Conservation (phyloP, 2,329 filamentous ascomycete species). For the Xylariales sp. region DNA sequence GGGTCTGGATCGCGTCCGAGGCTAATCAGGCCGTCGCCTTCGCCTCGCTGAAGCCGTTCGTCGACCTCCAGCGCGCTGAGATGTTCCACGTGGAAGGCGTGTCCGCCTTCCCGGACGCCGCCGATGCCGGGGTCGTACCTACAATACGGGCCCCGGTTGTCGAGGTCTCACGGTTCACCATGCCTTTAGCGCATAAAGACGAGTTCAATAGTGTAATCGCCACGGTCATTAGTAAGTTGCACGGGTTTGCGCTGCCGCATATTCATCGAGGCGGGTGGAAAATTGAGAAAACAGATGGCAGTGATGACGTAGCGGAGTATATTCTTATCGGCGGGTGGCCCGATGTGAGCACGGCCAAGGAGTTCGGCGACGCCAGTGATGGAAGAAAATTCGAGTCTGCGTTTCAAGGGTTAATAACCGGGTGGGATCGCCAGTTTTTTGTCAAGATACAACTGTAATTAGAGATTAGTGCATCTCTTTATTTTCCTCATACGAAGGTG, state of each 20-base stretch:
- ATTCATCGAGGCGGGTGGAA: constrained; percentile 4
- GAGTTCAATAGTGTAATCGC: constrained; percentile 3
- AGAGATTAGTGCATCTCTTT: too few relatives aligned
- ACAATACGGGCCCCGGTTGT: constrained; percentile 29
- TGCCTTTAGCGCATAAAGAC: neutral
- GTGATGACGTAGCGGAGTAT: constrained; percentile 2
- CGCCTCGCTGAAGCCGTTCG: constrained; percentile 24
- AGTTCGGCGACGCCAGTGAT: too few relatives aligned
- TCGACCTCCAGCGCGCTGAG: constrained; percentile 28
- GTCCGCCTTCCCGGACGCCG: constrained; percentile 13
- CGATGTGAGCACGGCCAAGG: constrained; percentile 1
- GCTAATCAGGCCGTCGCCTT: constrained; percentile 35
- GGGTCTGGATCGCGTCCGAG: constrained; percentile 36
- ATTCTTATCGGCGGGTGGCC: constrained; percentile 1
- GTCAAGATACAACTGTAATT: too few relatives aligned
- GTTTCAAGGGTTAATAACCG: too few relatives aligned
- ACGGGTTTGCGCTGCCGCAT: neutral
- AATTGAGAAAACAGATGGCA: constrained; percentile 5
- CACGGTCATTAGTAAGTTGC: neutral
- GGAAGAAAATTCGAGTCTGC: too few relatives aligned
- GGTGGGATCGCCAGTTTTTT: too few relatives aligned
- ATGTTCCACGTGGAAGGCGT: constrained; percentile 37
- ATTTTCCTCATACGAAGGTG: too few relatives aligned
- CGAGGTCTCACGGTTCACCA: constrained; percentile 24
- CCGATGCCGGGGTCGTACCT: constrained; percentile 6